Evolutionary conservation across 2,329 filamentous ascomycete species (phyloP), one percentile per base, ranked within the genome.

Genomic region (Chrysoporthe deuterocubensis): DNA sequence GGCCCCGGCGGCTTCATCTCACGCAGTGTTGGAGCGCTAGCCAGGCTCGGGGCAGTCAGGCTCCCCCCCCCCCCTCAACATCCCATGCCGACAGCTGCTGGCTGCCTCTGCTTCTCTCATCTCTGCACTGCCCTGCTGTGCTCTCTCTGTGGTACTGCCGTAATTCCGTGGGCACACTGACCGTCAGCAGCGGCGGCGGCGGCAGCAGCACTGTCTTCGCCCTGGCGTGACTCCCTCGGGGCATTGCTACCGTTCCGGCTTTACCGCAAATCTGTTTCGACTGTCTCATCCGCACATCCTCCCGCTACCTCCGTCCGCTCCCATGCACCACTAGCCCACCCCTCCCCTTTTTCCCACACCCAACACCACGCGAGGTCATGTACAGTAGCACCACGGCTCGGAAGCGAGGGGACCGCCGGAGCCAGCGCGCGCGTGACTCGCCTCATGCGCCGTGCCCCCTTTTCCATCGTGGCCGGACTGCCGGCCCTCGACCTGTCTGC

Each of bases 201-300:
- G 26, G 26, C n/a, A 42, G 57, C 18, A 40, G 42, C 16, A 42
- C 34, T 21, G 43, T 16, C n/a, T 18, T 32, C 40, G 21, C 48
- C 18, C 59, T 7, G 37, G 18, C 57, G 14, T 61, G 21, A 5
- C 37, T 34, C 14, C 32, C 54, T 58, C 54, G 54, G 62, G 42
- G 42, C 26, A 37, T 18, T 37, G 21, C 9, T 65, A 37, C 52
- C 62, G 52, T 65, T 48, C 62, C 62, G 54, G 46, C 46, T 62
- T 26, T 26, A 62, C 44, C 37, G 60, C 60, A 62, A 62, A 52
- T 40, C 43, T 59, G 62, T 58, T 65, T 65, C 52, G 62, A 61
- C 59, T 58, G 62, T 65, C 52, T 65, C 62, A 65, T 48, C 62
- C 42, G 43, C 43, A 18, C 57, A 60, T 60, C 57, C 62, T 40